Evolutionary conservation across 164 flowering plant genomes (phyloP), one percentile per base, ranked within the genome.

Genomic region (Stephania yunnanensis): DNA sequence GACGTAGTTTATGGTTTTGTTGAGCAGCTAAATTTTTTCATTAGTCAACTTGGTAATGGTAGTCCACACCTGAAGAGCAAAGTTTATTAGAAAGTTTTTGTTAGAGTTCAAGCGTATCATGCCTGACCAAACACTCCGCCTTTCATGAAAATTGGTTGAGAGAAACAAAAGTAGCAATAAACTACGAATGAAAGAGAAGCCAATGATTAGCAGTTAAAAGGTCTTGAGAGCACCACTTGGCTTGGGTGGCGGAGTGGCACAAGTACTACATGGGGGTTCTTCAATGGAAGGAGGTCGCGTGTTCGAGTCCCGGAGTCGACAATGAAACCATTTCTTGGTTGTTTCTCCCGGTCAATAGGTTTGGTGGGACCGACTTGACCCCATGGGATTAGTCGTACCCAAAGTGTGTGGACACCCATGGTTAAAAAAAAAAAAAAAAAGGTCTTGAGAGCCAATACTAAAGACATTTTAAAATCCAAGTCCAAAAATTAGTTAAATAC

Each of bases 1-100:
- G 86, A 42, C 69, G 89, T 45, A 90, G 89, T 73, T 78, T 86
- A 78, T 91, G 89, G 74, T 79, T 91, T 84, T 87, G 87, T 80
- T 84, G 83, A 76, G 83, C 45, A 42, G 89, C 89, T 77, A 75
- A 72, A 72, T 84, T 79, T 83, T 91, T 88, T 91, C 96, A 71
- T 85, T 88, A 3, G 81, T 87, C 85, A 91, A 77, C 84, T 82
- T 90, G 30, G 92, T 83, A 80, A 91, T 81, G 75, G 82, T 48
- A 53, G 88, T 77, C 84, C 68, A 77, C 68, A 77, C 80, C 91
- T 89, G 82, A 76, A 64, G 55, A 67, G 79, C 83, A 76, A 73
- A 45, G 50, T 1, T 29, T 17, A 74, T 73, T 46, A 78, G 12
- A 72, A 52, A 31, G 58, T 11, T 3, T 42, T 22, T 65, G 36